Base-by-base conservation (phyloP, 129 eudicot genomes). In the Artemisia argyi region DNA sequence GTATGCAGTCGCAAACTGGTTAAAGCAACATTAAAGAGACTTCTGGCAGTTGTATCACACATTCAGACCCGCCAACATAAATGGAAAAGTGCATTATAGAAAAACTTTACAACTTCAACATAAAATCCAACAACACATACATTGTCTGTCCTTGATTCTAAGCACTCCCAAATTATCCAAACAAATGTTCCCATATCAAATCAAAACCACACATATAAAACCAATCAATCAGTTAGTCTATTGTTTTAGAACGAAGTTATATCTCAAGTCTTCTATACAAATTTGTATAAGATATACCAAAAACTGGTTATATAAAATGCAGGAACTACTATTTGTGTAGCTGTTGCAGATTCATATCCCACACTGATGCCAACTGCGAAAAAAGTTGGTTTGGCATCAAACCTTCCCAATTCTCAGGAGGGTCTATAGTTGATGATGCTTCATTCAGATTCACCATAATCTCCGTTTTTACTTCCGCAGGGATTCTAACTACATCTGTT, bases 331-430 rank as follows among this genome's bases (percentile, higher is more conserved):
- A 80, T 76, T 91, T 87, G 39, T 79, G 75, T 53, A 85, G 65
- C 53, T 82, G 84, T 72, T 84, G 87, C 71, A 88, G 77, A 86
- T 88, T 85, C 49, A 64, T 78, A 32, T 83, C 86, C 99, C 97
- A 95, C 58, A 83, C 85, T 17, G 96, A 84, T 16, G 94, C 95
- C 75, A 95, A 76, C 74, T 90, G 94, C 80, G 82, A 52, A 62
- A 95, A 48, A 16, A 95, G 86, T 68, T 90, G 96, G 26, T 86
- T 84, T 7, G 97, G 94, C 77, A 86, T 62, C 22, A 79, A 79
- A 58, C 99, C 97, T 79, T 95, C 94, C 97, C 99, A 90, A 64
- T 86, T 95, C 66, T 90, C 88, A 6, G 99, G 94, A 48, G 77
- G 83, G 7, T 88, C 91, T 1, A 78, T 32, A 24, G 82, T 49